These are phyloP conservation scores for Chlorella sp. DNA, from an alignment of 139 green algal species.

Conservation along the genomic window DNA sequence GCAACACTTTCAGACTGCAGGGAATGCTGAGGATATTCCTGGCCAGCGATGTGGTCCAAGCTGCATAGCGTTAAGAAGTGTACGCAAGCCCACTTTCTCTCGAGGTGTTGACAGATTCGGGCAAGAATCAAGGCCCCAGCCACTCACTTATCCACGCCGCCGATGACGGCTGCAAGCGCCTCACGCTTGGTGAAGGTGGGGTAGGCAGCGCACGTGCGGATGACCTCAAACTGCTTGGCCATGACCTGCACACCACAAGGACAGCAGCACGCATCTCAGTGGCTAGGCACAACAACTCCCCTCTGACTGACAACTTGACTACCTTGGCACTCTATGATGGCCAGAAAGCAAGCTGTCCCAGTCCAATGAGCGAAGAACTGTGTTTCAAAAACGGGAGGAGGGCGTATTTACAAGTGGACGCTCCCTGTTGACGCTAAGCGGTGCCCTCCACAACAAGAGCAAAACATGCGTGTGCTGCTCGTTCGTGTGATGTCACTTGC, in stretches of 20 bases:
- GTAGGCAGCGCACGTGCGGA: conserved; percentile 38
- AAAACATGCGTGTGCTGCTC: no score
- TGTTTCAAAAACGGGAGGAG: no score
- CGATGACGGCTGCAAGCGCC: conserved; percentile 52
- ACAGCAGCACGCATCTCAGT: no score
- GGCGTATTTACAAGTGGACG: no score
- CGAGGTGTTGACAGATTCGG: background rate
- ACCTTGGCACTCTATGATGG: no score
- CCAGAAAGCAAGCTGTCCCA: no score
- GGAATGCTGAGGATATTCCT: background rate
- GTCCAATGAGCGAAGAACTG: no score
- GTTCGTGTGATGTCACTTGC: no score
- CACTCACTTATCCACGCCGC: conserved; percentile 58
- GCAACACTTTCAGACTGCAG: conserved; percentile 12
- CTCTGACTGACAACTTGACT: no score
- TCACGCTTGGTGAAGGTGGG: conserved; percentile 53
- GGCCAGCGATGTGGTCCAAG: background rate
- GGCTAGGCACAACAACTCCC: no score
- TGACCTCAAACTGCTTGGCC: conserved; percentile 82
- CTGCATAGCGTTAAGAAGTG: background rate
- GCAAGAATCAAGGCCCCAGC: background rate
- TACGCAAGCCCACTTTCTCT: background rate
- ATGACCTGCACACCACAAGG: conserved; percentile 61
- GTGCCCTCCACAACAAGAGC: no score
- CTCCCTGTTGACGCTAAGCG: no score